Conservation (phyloP, 495 filamentous ascomycete species). For the Coniosporium apollinis region DNA sequence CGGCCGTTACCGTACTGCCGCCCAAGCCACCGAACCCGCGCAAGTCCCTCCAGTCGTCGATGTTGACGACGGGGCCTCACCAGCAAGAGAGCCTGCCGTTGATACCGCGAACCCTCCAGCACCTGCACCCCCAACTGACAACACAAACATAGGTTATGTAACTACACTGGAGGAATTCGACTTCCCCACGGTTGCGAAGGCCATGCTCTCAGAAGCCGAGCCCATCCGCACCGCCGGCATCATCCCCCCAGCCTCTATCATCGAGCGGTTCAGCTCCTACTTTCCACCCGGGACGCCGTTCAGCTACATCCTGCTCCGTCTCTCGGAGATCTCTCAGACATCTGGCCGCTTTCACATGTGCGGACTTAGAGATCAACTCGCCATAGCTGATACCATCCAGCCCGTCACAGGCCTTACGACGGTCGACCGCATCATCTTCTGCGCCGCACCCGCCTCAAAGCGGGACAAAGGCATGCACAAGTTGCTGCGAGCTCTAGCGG, state of each 20-base stretch:
- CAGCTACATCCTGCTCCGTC: slow-evolving; percentile 53
- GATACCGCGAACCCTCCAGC: background rate
- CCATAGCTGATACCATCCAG: slow-evolving; percentile 55
- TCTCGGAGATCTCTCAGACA: slow-evolving; percentile 46
- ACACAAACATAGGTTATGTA: slow-evolving; percentile 45
- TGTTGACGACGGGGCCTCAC: background rate
- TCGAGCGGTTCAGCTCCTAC: slow-evolving; percentile 56
- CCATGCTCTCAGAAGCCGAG: slow-evolving; percentile 43
- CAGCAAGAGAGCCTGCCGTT: slow-evolving; percentile 2
- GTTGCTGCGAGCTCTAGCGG: slow-evolving; percentile 42
- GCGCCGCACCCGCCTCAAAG: slow-evolving; percentile 43
- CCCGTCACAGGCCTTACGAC: slow-evolving; percentile 43
- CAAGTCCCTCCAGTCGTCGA: slow-evolving; percentile 4
- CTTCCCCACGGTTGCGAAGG: slow-evolving; percentile 39
- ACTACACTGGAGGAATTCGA: slow-evolving; percentile 64
- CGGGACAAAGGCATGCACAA: slow-evolving; percentile 21
- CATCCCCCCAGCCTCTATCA: slow-evolving; percentile 43
- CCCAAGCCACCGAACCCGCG: slow-evolving; percentile 24
- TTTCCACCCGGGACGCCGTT: slow-evolving; percentile 65
- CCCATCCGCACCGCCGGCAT: slow-evolving; percentile 62
- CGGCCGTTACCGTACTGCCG: slow-evolving; percentile 67
- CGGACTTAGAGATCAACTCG: slow-evolving; percentile 35
- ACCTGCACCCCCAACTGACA: slow-evolving; percentile 14
- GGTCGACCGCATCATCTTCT: slow-evolving; percentile 56
- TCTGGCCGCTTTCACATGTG: slow-evolving; percentile 60